A percentile compares a stretch with the other conserved stretches of the same genome.
Conservation (phyloP, 23 red algal genomes). For the Cyanidiococcus yangmingshanensis region DNA sequence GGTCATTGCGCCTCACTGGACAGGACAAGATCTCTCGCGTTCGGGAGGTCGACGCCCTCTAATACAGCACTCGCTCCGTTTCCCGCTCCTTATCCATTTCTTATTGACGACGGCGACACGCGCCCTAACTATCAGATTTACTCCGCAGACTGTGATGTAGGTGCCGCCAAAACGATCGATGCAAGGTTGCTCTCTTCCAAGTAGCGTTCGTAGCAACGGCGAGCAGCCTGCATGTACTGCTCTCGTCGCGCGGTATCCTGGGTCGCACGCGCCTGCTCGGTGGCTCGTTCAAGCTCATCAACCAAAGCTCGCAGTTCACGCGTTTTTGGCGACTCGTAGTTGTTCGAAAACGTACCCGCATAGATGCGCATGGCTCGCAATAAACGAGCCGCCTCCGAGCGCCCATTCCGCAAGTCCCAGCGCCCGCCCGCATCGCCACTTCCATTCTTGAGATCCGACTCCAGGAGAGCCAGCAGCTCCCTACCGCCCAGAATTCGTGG, state of each 20-base stretch:
- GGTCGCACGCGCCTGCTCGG: neutral
- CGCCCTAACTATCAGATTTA: too few species aligned
- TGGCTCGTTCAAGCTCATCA: neutral
- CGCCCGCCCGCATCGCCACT: neutral
- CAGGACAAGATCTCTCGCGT: too few species aligned
- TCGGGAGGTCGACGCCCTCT: too few species aligned
- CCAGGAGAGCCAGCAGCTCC: neutral
- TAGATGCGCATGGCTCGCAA: conserved; percentile 14
- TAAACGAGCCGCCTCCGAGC: neutral
- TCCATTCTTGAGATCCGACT: neutral
- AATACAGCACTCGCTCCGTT: too few species aligned
- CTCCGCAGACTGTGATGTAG: too few species aligned
- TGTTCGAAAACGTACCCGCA: neutral
- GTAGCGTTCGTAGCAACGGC: neutral
- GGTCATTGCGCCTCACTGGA: too few species aligned
- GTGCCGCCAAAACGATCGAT: neutral
- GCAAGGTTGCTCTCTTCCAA: neutral
- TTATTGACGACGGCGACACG: too few species aligned
- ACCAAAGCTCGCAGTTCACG: neutral
- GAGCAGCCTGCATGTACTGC: neutral
- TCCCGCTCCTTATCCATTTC: too few species aligned
- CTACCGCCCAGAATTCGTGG: neutral
- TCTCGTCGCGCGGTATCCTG: neutral
- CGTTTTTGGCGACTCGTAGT: conserved; percentile 12
- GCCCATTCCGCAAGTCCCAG: neutral